These are phyloP conservation scores for Tolypocladium amazonense DNA, from an alignment of 2,329 filamentous ascomycete genomes.

Conservation along the genomic window DNA sequence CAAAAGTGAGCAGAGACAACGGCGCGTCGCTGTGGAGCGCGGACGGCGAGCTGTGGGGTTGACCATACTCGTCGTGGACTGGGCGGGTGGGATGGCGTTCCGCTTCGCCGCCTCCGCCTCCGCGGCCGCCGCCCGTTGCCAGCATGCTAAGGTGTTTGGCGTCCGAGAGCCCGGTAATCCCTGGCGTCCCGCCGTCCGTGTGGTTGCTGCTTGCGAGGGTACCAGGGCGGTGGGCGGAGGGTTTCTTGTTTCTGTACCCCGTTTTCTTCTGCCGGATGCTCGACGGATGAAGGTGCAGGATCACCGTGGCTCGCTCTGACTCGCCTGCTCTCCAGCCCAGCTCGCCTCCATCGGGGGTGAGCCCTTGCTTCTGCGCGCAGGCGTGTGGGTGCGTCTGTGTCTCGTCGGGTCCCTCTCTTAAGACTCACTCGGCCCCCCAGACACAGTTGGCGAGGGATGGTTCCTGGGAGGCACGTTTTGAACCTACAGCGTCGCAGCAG, in stretches of 20 bases:
- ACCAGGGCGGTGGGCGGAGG: neutral
- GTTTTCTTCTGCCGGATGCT: neutral
- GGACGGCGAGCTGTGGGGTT: neutral
- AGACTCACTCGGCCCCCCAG: neutral
- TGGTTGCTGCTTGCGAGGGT: neutral
- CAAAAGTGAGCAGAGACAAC: neutral
- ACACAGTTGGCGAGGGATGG: neutral
- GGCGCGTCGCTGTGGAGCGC: neutral
- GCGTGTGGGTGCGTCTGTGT: neutral
- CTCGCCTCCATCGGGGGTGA: neutral
- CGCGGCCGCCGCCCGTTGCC: neutral
- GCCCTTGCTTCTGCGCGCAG: neutral
- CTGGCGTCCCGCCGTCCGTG: conserved; percentile 1
- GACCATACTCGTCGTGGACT: neutral
- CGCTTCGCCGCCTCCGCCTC: conserved; percentile 1
- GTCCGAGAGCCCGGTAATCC: conserved; percentile 2
- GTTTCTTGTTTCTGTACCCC: neutral
- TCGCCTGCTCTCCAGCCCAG: neutral
- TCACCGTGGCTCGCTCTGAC: neutral
- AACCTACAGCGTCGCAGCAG: neutral
- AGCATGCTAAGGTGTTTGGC: neutral
- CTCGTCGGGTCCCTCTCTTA: neutral
- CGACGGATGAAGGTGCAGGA: neutral
- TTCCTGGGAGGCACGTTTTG: neutral
- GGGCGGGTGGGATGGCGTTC: neutral